These are phyloP conservation scores for Aegilops umbellulata DNA, from an alignment of 176 grass and related monocot species.

Conservation along the genomic window DNA sequence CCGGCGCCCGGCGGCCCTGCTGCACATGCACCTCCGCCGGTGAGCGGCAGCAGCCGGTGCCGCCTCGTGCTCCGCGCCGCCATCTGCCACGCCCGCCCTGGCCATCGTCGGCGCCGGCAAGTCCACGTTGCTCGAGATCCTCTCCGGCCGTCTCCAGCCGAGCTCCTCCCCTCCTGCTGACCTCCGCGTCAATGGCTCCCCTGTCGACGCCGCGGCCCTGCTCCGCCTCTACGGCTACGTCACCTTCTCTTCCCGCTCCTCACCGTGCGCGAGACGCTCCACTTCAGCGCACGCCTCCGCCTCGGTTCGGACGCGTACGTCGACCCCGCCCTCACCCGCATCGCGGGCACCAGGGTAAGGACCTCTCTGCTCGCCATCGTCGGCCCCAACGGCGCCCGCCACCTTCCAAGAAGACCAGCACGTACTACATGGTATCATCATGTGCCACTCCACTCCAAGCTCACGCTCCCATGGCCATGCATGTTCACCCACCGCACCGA, in stretches of 20 bases:
- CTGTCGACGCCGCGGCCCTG: constrained; percentile 34
- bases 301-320: constrained; percentile 19
- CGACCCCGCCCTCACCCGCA: constrained; percentile 21
- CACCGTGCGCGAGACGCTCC: constrained; percentile 63
- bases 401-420: neutral
- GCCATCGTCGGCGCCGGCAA: constrained; percentile 66
- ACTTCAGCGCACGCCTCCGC: constrained; percentile 57
- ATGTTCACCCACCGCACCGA: neutral
- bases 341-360: constrained; percentile 47
- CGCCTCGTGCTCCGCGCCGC: too few relatives aligned
- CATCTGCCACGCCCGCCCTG: constrained; percentile 15
- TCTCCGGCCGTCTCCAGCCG: constrained; percentile 34
- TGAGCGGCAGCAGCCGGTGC: too few relatives aligned
- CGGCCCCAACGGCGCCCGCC: neutral
- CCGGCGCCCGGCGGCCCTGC: too few relatives aligned
- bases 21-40: too few relatives aligned
- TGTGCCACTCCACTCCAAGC: neutral
- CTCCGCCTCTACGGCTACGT: constrained; percentile 52
- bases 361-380: constrained; percentile 23
- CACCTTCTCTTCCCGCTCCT: constrained; percentile 62
- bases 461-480: neutral
- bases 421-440: neutral
- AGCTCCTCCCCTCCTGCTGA: neutral
- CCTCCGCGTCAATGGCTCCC: neutral
- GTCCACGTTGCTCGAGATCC: constrained; percentile 71